These are phyloP conservation scores for Plasmodium inui DNA, from an alignment of 169 alveolate genomes.

Conservation along the genomic window DNA sequence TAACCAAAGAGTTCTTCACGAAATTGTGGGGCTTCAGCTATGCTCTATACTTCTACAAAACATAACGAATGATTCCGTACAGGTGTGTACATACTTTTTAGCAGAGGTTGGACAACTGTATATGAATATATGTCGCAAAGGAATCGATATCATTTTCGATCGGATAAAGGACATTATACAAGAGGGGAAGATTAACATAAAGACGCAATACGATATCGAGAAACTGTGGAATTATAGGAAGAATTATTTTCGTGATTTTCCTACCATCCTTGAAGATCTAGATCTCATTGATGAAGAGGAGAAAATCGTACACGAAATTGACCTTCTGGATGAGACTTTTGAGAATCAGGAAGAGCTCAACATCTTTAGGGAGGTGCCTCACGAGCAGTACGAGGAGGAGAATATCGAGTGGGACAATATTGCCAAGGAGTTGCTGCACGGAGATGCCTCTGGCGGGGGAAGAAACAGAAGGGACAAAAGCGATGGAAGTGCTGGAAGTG, in stretches of 20 bases:
- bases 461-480: conserved; percentile 8
- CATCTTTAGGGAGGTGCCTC: conserved; percentile 92
- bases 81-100: conserved; percentile 92
- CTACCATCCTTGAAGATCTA: conserved; percentile 91
- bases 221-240: conserved; percentile 94
- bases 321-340: conserved; percentile 92
- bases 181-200: conserved; percentile 95
- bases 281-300: conserved; percentile 98
- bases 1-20: conserved; percentile 92
- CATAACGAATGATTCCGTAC: conserved; percentile 98
- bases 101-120: conserved; percentile 96
- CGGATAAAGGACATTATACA: conserved; percentile 96
- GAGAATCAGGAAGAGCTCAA: conserved; percentile 95
- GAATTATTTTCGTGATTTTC: conserved; percentile 90
- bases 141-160: conserved; percentile 95
- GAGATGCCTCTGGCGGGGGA: conserved; percentile 77
- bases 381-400: conserved; percentile 91
- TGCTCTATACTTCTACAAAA: conserved; percentile 94
- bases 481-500: conserved; percentile 63
- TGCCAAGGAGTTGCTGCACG: conserved; percentile 93
- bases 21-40: conserved; percentile 94
- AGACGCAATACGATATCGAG: conserved; percentile 97
- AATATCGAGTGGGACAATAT: conserved; percentile 94
- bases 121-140: conserved; percentile 93
- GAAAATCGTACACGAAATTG: conserved; percentile 96